Percentiles rank a stretch among this genome's conserved stretches.
Evolutionary conservation across 2,329 filamentous ascomycete genomes (phyloP).

Genomic region (Neocatenulostroma microsporum): DNA sequence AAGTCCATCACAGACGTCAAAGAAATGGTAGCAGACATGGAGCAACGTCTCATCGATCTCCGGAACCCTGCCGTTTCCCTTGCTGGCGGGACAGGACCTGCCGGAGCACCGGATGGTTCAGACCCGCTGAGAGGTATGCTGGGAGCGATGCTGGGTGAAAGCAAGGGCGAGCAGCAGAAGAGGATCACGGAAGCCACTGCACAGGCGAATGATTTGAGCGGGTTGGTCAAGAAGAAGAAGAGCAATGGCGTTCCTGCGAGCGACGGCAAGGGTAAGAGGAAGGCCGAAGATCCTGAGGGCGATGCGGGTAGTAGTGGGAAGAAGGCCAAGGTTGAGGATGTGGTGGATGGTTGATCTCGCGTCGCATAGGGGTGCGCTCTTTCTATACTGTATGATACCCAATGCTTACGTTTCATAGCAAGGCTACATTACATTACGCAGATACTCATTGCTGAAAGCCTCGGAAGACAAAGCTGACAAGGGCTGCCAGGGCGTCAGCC

Average conservation of each 20-base stretch:
- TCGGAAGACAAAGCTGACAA: too few relatives aligned
- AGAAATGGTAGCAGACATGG: constrained; percentile 71
- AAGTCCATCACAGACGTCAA: constrained; percentile 63
- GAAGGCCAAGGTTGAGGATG: constrained; percentile 19
- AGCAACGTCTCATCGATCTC: constrained; percentile 65
- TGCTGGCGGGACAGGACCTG: constrained; percentile 36
- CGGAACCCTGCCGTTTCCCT: constrained; percentile 55
- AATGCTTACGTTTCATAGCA: too few relatives aligned
- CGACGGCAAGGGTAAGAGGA: constrained; percentile 2
- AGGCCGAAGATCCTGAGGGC: constrained; percentile 1
- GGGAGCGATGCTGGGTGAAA: constrained; percentile 56
- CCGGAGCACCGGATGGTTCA: constrained; percentile 36
- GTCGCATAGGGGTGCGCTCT: too few relatives aligned
- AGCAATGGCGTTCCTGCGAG: constrained; percentile 2
- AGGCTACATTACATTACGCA: too few relatives aligned
- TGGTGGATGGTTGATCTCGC: too few relatives aligned
- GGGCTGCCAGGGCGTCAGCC: too few relatives aligned
- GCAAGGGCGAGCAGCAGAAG: constrained; percentile 53
- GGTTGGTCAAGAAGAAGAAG: constrained; percentile 57
- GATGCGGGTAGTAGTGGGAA: too few relatives aligned
- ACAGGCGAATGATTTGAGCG: constrained; percentile 63
- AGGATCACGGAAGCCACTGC: constrained; percentile 65
- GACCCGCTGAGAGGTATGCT: constrained; percentile 53
- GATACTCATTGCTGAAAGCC: too few relatives aligned
- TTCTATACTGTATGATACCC: too few relatives aligned